These are phyloP conservation scores for Trypanosoma conorhini DNA, from an alignment of 208 protist genomes.

Conservation along the genomic window DNA sequence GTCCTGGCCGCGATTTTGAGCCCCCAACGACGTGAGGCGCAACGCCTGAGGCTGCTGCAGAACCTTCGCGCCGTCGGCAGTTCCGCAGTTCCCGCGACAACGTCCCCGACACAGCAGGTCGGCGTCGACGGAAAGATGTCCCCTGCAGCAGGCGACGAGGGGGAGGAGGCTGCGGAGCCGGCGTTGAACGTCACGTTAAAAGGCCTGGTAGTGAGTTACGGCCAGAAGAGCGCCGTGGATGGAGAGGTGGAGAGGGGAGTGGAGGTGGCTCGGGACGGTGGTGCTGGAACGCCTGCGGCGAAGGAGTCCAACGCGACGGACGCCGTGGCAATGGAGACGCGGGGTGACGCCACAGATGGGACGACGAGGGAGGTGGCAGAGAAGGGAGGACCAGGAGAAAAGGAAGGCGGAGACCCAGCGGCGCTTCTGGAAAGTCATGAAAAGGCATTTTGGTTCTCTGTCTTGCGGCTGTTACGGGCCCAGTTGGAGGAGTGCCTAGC, in stretches of 20 bases:
- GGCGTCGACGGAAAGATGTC: neutral
- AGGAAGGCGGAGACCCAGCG: neutral
- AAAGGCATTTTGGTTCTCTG: slow-evolving; percentile 29
- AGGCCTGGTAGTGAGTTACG: neutral
- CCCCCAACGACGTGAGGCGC: slow-evolving; percentile 35
- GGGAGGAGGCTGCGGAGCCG: neutral
- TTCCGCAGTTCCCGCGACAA: neutral
- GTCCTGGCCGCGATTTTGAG: slow-evolving; percentile 58
- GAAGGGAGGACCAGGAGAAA: neutral
- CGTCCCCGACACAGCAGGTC: neutral
- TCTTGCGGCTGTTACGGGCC: slow-evolving; percentile 15
- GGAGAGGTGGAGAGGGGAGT: neutral
- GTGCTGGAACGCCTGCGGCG: neutral
- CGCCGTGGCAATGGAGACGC: neutral
- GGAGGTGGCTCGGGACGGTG: neutral
- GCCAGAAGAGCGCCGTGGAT: neutral
- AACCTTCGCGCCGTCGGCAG: slow-evolving; percentile 27
- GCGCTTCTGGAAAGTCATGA: slow-evolving; percentile 16
- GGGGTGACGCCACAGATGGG: neutral
- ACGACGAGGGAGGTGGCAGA: neutral
- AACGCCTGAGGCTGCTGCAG: slow-evolving; percentile 36
- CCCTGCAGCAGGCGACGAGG: neutral
- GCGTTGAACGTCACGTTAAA: slow-evolving; percentile 3
- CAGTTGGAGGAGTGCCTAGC: slow-evolving; percentile 17
- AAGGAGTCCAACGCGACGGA: neutral